These are phyloP conservation scores for Neonectria hederae DNA, from an alignment of 2,329 filamentous ascomycete species.

Conservation along the genomic window DNA sequence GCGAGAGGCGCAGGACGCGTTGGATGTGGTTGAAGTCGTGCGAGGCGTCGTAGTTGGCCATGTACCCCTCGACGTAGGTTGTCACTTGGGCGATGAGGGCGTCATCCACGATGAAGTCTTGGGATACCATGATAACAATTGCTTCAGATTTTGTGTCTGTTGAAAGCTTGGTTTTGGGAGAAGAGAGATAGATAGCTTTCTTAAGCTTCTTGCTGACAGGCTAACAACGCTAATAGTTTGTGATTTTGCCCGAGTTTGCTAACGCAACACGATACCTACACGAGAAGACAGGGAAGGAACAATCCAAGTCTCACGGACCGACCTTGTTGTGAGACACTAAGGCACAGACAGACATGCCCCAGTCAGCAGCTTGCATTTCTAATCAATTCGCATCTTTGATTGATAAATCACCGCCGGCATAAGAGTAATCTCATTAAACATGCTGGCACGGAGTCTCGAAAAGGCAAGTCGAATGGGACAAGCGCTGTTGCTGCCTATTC, in stretches of 20 bases:
- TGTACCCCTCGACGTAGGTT: conserved; percentile 74
- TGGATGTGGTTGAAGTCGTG: conserved; percentile 89
- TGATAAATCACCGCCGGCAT: background rate
- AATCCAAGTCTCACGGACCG: background rate
- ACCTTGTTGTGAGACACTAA: background rate
- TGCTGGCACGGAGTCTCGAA: background rate
- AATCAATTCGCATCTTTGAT: background rate
- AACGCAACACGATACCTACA: background rate
- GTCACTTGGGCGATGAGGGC: conserved; percentile 66
- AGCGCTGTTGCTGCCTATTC: conserved; percentile 4
- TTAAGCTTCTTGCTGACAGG: background rate
- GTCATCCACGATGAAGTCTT: conserved; percentile 45
- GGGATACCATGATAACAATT: conserved; percentile 35
- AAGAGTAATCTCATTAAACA: background rate
- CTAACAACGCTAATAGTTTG: background rate
- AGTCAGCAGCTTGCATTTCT: background rate
- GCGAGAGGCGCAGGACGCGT: conserved; percentile 79
- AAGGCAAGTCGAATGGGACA: background rate
- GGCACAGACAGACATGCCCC: background rate
- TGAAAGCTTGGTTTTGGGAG: background rate
- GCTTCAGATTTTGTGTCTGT: background rate
- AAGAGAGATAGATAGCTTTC: background rate
- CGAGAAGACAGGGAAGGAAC: background rate
- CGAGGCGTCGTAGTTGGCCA: conserved; percentile 82
- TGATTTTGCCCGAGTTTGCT: background rate